These are phyloP conservation scores for Ustilago nuda DNA, from an alignment of 1,284 basidiomycete genomes.

Conservation along the genomic window DNA sequence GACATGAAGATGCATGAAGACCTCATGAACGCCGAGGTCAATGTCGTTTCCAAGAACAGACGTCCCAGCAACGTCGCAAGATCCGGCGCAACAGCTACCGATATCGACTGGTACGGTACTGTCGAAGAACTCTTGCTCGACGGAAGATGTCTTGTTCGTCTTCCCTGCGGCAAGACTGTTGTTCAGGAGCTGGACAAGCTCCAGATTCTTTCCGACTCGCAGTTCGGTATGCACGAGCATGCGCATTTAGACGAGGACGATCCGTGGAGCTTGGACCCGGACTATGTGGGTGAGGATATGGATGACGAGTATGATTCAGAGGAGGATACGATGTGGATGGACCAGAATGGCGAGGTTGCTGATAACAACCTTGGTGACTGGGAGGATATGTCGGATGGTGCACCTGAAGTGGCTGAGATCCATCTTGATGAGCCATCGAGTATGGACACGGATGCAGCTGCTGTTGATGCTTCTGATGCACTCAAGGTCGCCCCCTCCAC, in stretches of 20 bases:
- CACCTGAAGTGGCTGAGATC: constrained; percentile 40
- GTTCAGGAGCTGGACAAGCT: constrained; percentile 54
- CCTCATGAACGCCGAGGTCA: constrained; percentile 36
- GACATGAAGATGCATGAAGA: constrained; percentile 34
- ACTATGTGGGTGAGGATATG: constrained; percentile 28
- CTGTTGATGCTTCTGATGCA: constrained; percentile 8
- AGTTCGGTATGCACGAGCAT: constrained; percentile 50
- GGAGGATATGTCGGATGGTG: constrained; percentile 56
- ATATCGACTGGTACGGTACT: constrained; percentile 71
- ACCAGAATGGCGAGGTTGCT: constrained; percentile 57
- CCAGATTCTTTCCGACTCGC: constrained; percentile 43
- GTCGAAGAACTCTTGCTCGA: constrained; percentile 70
- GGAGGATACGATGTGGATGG: constrained; percentile 45
- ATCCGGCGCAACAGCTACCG: constrained; percentile 29
- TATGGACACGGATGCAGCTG: constrained; percentile 9
- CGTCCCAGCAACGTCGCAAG: neutral
- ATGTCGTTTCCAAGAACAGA: constrained; percentile 9
- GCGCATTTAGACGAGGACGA: constrained; percentile 26
- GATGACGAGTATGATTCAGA: constrained; percentile 29
- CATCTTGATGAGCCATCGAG: constrained; percentile 18
- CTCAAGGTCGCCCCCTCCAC: neutral
- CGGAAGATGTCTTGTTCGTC: constrained; percentile 68
- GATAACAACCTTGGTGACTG: constrained; percentile 52
- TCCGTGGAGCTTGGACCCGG: constrained; percentile 25
- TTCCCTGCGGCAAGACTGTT: constrained; percentile 66